These are phyloP conservation scores for Tricholoma matsutake DNA, from an alignment of 768 basidiomycete genomes.

Conservation along the genomic window DNA sequence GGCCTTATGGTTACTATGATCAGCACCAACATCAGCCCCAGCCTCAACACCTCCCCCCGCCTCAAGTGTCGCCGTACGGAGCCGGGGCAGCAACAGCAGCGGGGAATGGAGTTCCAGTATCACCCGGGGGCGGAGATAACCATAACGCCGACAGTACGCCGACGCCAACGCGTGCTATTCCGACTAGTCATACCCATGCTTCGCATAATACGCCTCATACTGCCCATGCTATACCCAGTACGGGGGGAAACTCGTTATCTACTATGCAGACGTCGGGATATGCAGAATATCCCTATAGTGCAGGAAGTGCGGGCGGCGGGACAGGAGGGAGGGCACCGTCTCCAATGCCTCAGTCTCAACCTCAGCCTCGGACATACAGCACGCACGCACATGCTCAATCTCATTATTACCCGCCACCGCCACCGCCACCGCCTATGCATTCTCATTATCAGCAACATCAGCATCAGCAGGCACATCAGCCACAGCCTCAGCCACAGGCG, in stretches of 20 bases:
- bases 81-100: not conserved
- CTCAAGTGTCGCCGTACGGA: not conserved
- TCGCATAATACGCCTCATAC: not conserved
- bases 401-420: conserved; percentile 6
- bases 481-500: conserved; percentile 22
- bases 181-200: not conserved
- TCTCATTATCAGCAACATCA: conserved; percentile 1
- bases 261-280: not conserved
- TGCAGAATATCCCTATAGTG: not conserved
- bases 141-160: not conserved
- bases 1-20: conserved; percentile 9
- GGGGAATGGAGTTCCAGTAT: not conserved
- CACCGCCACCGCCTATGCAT: not conserved
- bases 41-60: not conserved
- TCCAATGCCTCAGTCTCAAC: not conserved
- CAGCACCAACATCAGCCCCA: not conserved
- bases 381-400: not conserved
- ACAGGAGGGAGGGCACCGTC: not conserved
- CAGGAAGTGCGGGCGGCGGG: not conserved
- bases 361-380: not conserved
- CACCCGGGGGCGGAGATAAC: not conserved
- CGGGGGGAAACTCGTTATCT: not conserved
- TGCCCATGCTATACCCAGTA: not conserved
- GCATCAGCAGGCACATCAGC: conserved; percentile 16
- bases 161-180: not conserved